Base-by-base conservation (phyloP, 176 grass and related monocot species). In the Rhynchospora breviuscula region DNA sequence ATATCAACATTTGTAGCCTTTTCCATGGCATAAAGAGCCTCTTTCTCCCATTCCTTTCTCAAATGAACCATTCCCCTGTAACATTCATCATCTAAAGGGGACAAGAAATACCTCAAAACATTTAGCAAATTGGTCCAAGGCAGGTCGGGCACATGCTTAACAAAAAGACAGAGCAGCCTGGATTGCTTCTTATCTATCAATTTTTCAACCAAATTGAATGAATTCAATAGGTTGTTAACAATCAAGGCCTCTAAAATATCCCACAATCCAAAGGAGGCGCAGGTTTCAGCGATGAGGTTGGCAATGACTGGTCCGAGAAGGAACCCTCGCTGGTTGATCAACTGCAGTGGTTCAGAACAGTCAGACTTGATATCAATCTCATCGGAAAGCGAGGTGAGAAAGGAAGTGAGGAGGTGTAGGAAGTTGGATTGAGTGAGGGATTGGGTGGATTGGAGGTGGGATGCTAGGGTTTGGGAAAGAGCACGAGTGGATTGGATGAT, bases 131-230 rank as follows among this genome's bases (percentile, higher is more conserved):
- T 92, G 1, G 69, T 56, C 14, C 87, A 90, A 21, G 84, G 90
- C 70, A 94, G 79, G 60, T 98, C 92, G 3, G 90, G 14, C 10
- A 85, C 89, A 66, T 93, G 87, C 65, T 87, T 88, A 13, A 90
- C 81, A 15, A 92, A 82, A 23, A 90, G 81, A 84, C 89, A 92
- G 13, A 98, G 78, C 54, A 91, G 63, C 60, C 86, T 88, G 1
- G 87, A 49, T 44, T 84, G 89, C 47, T n/a, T 82, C 10, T 40
- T 81, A 4, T 76, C 84, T 44, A 89, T 67, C 59, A 94, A 88
- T 69, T 84, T 74, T 8, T 90, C 59, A 0, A 91, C 5, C 64
- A 98, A 56, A 84, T 81, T 84, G 6, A 26, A 83, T 17, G 81
- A 67, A 48, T 67, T 78, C 15, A 98, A 53, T 8, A 84, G 89